phyloP scores from a whole-genome alignment of 2,329 filamentous ascomycete species.

The Fusarium lateritium region DNA sequence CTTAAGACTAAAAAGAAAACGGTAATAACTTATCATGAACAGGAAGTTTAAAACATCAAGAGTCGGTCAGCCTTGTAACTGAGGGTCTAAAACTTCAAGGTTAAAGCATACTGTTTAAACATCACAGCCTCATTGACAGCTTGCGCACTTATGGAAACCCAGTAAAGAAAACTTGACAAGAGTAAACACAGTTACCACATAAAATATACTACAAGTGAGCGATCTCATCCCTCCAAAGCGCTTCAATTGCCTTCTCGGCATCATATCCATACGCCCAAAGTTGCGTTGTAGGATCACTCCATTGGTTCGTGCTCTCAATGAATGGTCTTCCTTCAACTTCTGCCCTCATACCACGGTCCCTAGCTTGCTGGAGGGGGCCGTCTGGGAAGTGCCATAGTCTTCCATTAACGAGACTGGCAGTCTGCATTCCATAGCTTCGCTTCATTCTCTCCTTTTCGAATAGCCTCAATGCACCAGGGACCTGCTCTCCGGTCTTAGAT shows the following conservation, averaged over 20 bases:
- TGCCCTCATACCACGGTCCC: slow-evolving; percentile 11
- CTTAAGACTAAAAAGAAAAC: too few species aligned
- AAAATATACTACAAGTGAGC: rapidly evolving
- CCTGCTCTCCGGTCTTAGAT: background rate
- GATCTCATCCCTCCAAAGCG: background rate
- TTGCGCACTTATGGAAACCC: too few species aligned
- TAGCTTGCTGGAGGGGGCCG: background rate
- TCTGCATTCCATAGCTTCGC: slow-evolving; percentile 20
- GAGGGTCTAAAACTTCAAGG: too few species aligned
- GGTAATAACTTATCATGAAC: too few species aligned
- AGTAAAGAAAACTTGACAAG: too few species aligned
- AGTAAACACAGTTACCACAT: too few species aligned
- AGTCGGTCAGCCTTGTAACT: too few species aligned
- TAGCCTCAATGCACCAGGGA: background rate
- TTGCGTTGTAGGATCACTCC: slow-evolving; percentile 14
- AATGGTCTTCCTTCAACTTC: slow-evolving; percentile 3
- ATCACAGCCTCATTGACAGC: too few species aligned
- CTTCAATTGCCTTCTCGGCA: background rate
- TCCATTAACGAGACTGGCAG: slow-evolving; percentile 8
- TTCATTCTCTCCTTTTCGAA: slow-evolving; percentile 21
- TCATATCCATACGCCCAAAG: slow-evolving; percentile 22
- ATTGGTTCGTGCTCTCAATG: slow-evolving; percentile 19
- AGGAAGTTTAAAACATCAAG: too few species aligned
- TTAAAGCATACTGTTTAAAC: too few species aligned
- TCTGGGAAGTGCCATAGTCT: slow-evolving; percentile 21